Conservation (phyloP, 257 asterid genomes). For the Lavandula angustifolia region DNA sequence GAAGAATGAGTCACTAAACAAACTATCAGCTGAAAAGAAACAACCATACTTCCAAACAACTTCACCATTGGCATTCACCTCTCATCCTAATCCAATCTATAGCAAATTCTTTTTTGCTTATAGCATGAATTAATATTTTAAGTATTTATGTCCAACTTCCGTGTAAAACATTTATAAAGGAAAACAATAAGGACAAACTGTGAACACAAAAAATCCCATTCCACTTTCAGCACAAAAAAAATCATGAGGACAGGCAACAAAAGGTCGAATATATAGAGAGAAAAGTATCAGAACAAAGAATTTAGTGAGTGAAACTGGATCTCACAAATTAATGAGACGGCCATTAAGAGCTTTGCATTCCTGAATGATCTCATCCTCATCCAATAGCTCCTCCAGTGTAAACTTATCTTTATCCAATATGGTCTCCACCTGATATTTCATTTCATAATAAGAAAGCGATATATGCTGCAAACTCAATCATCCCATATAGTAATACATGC, state of each 20-base stretch:
- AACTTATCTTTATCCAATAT: constrained; percentile 75
- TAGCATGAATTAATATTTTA: constrained; percentile 1
- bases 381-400: constrained; percentile 84
- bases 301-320: constrained; percentile 28
- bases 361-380: constrained; percentile 96
- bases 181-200: background rate
- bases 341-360: constrained; percentile 96
- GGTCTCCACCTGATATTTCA: constrained; percentile 76
- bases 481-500: constrained; percentile 9
- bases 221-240: constrained; percentile 10
- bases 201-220: constrained; percentile 9
- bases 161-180: background rate
- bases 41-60: background rate
- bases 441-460: constrained; percentile 23
- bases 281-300: constrained; percentile 7
- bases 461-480: constrained; percentile 1
- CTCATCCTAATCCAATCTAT: constrained; percentile 18
- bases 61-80: background rate
- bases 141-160: constrained; percentile 8
- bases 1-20: constrained; percentile 7
- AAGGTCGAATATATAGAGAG: constrained; percentile 9
- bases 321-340: constrained; percentile 87
- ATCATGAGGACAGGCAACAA: too few species aligned
- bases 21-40: background rate
- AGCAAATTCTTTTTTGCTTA: constrained; percentile 13